Base-by-base conservation (phyloP, 345 rosid genomes). In the Syzygium aqueum region DNA sequence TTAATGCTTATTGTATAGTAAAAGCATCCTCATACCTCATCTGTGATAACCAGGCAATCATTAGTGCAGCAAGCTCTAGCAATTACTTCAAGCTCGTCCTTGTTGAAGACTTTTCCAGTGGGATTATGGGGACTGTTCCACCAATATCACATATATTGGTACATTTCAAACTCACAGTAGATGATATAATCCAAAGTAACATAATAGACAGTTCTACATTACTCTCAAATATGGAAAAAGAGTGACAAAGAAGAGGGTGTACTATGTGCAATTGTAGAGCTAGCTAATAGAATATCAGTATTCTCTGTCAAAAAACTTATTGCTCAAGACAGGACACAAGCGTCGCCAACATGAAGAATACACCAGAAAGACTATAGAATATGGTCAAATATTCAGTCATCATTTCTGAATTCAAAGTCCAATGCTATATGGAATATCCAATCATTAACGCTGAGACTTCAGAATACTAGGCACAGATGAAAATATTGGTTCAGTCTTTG, bases 61-160 rank as follows among this genome's bases (percentile, higher is more conserved):
- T 91, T 87, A 82, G 40, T 88, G 88, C 93, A n/a, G 91, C 96
- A 94, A 25, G 92, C 93, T 84, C 54, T 87, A n/a, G 94, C 94
- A 85, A 93, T 92, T 30, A 86, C 87, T 89, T 92, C 92, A 33
- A 93, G 96, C 91, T 93, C 95, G 52, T 84, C 92, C 87, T 56
- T 85, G 43, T 91, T 84, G 89, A 94, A 94, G 89, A 93, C 94
- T 89, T 93, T 94, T 86, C 96, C 96, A n/a, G 94, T 93, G 53
- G 96, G 95, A 89, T 94, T 94, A 85, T 93, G 95, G 89, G 96
- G 94, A 87, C 94, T 93, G 93, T 85, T 53, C 87, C 87, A 90
- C 46, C 78, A 67, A 67, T 67, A 67, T 89, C 77, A 87, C 87
- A 61, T 80, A 89, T 67, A 67, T 67, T 2, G 6, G 78, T 67